Conservation (phyloP, 2,329 filamentous ascomycete species). For the Emmonsiellopsis sp. region DNA sequence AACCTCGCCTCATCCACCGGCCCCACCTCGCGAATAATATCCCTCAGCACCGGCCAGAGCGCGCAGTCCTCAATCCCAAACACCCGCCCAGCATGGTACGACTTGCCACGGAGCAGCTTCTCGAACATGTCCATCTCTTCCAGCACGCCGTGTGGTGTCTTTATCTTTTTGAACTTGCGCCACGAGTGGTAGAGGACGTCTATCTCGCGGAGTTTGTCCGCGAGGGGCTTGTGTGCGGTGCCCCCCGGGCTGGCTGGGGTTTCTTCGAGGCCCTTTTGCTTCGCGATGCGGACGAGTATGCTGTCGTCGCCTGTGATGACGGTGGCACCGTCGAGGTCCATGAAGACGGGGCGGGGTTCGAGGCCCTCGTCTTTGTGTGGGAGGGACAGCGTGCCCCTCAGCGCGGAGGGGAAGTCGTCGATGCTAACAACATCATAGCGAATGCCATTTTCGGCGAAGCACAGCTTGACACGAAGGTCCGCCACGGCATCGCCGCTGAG, state of each 20-base stretch:
- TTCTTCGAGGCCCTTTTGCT: conserved; percentile 4
- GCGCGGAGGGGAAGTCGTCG: conserved; percentile 1
- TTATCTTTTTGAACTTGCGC: conserved; percentile 16
- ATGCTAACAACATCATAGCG: conserved; percentile 21
- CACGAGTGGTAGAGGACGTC: conserved; percentile 22
- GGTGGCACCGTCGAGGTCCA: conserved; percentile 19
- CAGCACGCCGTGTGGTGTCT: background rate
- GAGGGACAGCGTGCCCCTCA: background rate
- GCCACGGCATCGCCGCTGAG: conserved; percentile 23
- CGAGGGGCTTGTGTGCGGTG: background rate
- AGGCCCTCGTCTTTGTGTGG: background rate
- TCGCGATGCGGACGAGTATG: conserved; percentile 25
- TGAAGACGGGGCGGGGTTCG: conserved; percentile 15
- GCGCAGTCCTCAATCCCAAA: conserved; percentile 36
- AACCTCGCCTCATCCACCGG: conserved; percentile 19
- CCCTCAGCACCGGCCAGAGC: conserved; percentile 34
- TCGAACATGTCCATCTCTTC: conserved; percentile 2
- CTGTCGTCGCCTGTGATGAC: conserved; percentile 22
- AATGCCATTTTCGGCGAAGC: conserved; percentile 30
- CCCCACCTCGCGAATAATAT: conserved; percentile 23
- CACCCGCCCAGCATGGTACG: conserved; percentile 27
- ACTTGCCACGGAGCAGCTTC: conserved; percentile 18
- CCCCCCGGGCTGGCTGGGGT: background rate
- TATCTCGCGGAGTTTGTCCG: conserved; percentile 20
- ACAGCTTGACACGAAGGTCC: conserved; percentile 31